Evolutionary conservation across 1,284 basidiomycete genomes (phyloP).

Genomic region (Vanrija pseudolonga): DNA sequence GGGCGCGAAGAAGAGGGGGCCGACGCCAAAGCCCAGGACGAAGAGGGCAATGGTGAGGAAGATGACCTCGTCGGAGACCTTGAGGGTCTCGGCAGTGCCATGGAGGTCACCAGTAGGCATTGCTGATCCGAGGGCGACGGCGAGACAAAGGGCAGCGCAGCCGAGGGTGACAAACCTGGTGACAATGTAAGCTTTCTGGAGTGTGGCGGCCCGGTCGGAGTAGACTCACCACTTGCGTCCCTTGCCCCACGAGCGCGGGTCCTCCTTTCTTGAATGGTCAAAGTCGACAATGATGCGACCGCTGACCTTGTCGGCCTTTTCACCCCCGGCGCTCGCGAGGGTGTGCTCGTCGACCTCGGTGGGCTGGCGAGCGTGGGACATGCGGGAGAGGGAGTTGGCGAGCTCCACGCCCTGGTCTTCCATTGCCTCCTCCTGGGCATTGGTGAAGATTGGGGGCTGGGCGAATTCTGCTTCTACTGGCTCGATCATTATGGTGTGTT

Average conservation of each 20-base stretch:
- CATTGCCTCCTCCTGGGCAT: constrained; percentile 24
- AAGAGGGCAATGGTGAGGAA: constrained; percentile 51
- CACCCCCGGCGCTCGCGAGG: not conserved
- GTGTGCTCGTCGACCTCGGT: not conserved
- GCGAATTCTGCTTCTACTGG: constrained; percentile 41
- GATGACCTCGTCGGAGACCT: constrained; percentile 48
- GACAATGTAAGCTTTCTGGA: not conserved
- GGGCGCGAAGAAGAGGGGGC: constrained; percentile 48
- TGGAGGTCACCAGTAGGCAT: constrained; percentile 51
- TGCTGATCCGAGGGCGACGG: constrained; percentile 49
- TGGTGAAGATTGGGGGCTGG: constrained; percentile 31
- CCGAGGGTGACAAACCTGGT: constrained; percentile 30
- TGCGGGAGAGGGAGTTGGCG: not conserved
- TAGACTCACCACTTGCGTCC: constrained; percentile 33
- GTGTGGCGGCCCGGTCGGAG: not conserved
- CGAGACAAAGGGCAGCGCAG: constrained; percentile 31
- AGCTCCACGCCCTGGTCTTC: constrained; percentile 26
- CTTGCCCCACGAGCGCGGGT: constrained; percentile 35
- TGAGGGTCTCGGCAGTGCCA: constrained; percentile 40
- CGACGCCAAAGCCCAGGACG: constrained; percentile 52
- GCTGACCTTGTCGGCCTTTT: constrained; percentile 16
- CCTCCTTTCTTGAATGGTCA: constrained; percentile 26
- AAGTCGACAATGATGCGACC: constrained; percentile 31
- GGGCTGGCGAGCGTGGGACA: constrained; percentile 2
- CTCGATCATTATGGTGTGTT: constrained; percentile 25